Evolutionary conservation across 805 yeast genomes (phyloP), one percentile per base, ranked within the genome.

Genomic region (Candida tallmaniae): DNA sequence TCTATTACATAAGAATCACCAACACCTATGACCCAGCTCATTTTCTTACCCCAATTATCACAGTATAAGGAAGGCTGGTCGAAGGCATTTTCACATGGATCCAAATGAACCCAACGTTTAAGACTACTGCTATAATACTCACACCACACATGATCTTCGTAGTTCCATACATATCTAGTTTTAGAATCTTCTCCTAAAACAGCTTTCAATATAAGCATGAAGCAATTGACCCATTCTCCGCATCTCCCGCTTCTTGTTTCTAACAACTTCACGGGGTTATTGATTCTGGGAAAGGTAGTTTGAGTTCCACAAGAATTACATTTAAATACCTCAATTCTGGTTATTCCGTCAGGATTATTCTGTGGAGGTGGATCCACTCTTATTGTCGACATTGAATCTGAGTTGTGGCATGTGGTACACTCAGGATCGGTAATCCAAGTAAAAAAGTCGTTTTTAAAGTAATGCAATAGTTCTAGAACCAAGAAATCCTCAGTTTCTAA

Each of bases 141-240:
- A 48, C 94, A 83, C 97, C 97, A 90, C 1, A 86, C 97, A 54
- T 90, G 97, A 54, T 90, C 97, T 53, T 90, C 97, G 6, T 74
- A 64, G 54, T 87, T 88, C 94, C 94, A 85, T 2, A 89, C 62
- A 50, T 82, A 88, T 33, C 97, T 60, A 10, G 58, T 39, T n/a
- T 48, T 45, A 11, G 50, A 41, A 14, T 52, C 58, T 2, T 51
- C 35, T 1, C 76, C 74, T 18, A 76, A 65, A 27, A 89, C 60
- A 0, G 95, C 76, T 18, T 78, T 68, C 35, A 89, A 60, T 2
- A 88, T 59, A 23, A 86, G 62, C 29, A 83, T 70, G 52, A 89
- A 88, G 42, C 90, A 77, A 46, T 84, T 83, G 36, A 89, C 90
- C 95, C 95, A 90, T 55, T 90, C 97, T 1, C 97, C 97, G 58